Evolutionary conservation across 2,329 filamentous ascomycete species (phyloP), one percentile per base, ranked within the genome.

Genomic region (Alternaria dauci): DNA sequence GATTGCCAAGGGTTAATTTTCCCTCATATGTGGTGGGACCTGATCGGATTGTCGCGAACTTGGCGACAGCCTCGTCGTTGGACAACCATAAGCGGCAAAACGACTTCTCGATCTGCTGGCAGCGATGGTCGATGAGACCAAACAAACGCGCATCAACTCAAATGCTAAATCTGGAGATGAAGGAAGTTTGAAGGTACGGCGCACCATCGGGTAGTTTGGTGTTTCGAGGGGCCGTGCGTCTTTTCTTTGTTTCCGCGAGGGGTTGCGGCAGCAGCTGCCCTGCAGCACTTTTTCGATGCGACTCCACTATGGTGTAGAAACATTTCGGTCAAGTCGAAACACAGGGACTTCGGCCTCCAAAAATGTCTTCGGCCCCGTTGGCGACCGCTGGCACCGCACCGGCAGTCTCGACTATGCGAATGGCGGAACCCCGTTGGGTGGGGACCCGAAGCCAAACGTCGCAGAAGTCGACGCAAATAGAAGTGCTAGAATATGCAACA

Each of bases 361-460:
- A 55, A 63, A 65, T 60, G 60, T 62, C 55, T 55, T 59, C 74
- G 74, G 72, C 71, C 64, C 69, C 69, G 68, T 71, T 38, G 55
- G 53, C 55, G 43, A 62, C 69, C 63, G 67, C 54, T 59, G 62
- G 59, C 42, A 65, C 59, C 63, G 60, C 36, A 55, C 55, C 68
- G 68, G 68, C 53, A 66, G 66, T 57, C 46, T 62, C 34, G 34
- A 46, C 56, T 42, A 52, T 32, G 62, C 67, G 66, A 67, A 65
- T 47, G 65, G 64, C 66, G 70, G 64, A 57, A 51, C 47, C 57
- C 68, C 66, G 65, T 67, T 55, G 63, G 62, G 73, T 69, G 74
- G 74, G 73, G 74, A 77, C 62, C 74, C 74, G 74, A 74, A 70
- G 71, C 52, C 53, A 58, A 67, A 26, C 52, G 57, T 67, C 59